Percentiles rank a stretch among this genome's conserved stretches.
phyloP scores from a whole-genome alignment of 805 yeast genomes.

The Isabelozyma gotoi region DNA sequence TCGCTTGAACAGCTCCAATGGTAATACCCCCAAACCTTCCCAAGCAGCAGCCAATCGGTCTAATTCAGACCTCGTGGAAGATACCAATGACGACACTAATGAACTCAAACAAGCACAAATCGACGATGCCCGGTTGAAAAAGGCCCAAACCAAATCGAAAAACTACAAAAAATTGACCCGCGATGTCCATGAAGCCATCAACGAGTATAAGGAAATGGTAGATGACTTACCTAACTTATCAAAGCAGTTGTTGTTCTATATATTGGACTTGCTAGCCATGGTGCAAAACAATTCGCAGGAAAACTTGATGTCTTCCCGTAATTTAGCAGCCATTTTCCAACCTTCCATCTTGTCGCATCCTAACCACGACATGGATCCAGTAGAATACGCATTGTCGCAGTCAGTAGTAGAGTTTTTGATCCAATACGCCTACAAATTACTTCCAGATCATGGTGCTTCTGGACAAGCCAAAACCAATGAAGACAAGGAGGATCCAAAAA shows the following conservation, averaged over 20 bases:
- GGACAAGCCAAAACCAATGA: background rate
- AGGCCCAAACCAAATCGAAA: conserved; percentile 36
- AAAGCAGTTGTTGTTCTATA: conserved; percentile 79
- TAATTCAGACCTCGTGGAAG: background rate
- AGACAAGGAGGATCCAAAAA: background rate
- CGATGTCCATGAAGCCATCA: conserved; percentile 68
- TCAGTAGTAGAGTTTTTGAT: conserved; percentile 86
- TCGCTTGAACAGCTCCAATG: conserved; percentile 22
- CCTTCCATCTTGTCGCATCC: conserved; percentile 96
- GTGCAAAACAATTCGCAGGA: conserved; percentile 75
- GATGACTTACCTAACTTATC: conserved; percentile 72
- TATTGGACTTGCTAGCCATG: conserved; percentile 81
- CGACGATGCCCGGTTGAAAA: conserved; percentile 3
- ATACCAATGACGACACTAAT: background rate
- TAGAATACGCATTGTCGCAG: conserved; percentile 85
- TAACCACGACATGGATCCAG: conserved; percentile 87
- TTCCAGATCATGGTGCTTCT: conserved; percentile 48
- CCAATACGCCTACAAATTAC: conserved; percentile 75
- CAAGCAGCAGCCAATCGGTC: conserved; percentile 4
- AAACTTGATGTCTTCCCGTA: conserved; percentile 89
- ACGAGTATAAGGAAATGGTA: conserved; percentile 68
- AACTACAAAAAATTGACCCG: conserved; percentile 58
- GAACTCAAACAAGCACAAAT: background rate
- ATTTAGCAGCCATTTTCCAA: conserved; percentile 93
- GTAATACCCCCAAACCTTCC: conserved; percentile 2